Evolutionary conservation across 352 stramenopile genomes (phyloP).

Genomic region (Phytopythium oedochilum): DNA sequence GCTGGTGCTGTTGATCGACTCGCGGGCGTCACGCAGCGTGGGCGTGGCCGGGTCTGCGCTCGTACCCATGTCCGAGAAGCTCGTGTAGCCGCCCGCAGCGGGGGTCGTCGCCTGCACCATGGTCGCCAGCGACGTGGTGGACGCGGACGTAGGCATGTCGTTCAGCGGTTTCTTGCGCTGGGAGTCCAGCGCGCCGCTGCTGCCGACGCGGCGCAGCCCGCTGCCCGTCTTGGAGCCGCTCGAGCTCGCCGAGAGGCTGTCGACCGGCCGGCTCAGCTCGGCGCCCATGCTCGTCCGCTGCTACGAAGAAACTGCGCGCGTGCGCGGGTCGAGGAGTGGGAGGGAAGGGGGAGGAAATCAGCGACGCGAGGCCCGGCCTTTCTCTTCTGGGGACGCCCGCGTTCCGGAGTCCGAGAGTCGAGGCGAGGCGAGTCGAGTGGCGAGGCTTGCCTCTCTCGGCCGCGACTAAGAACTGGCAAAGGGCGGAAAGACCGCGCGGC

Average conservation of each 20-base stretch:
- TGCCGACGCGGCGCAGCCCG: conserved; percentile 58
- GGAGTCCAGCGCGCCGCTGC: conserved; percentile 53
- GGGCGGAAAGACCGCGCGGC: background rate
- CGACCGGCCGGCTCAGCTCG: conserved; percentile 51
- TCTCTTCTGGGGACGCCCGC: background rate
- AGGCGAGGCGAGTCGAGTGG: background rate
- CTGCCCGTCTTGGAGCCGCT: conserved; percentile 11
- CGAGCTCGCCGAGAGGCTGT: conserved; percentile 24
- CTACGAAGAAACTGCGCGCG: no score
- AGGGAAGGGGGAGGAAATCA: background rate
- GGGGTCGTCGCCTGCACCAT: conserved; percentile 18
- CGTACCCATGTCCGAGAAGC: conserved; percentile 4
- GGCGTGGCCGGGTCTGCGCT: background rate
- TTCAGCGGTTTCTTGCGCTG: conserved; percentile 22
- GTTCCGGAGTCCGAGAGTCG: no score
- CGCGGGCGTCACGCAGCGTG: conserved; percentile 9
- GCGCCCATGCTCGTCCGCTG: conserved; percentile 43
- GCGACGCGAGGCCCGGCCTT: background rate
- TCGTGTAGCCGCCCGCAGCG: conserved; percentile 6
- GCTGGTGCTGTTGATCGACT: conserved; percentile 27
- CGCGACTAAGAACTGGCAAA: conserved; percentile 2
- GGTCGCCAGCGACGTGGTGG: conserved; percentile 49
- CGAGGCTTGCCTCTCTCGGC: background rate
- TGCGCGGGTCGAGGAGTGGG: background rate
- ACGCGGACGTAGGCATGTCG: conserved; percentile 41